phyloP scores from a whole-genome alignment of 2,329 filamentous ascomycete genomes.

The Monosporascus sp. region DNA sequence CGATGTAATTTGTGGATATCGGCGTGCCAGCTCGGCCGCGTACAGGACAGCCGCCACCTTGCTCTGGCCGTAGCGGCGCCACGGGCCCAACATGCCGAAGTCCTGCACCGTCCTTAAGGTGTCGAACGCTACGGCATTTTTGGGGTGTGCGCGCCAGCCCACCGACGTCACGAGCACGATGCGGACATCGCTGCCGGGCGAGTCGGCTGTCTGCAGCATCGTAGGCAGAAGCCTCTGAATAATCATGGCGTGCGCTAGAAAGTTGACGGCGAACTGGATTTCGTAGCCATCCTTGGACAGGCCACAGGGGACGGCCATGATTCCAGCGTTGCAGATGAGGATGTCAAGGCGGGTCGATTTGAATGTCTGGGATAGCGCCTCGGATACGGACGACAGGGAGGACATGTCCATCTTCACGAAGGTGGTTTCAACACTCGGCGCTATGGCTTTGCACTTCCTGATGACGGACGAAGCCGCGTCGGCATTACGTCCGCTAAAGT shows the following conservation, averaged over 20 bases:
- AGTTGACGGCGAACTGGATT: conserved; percentile 39
- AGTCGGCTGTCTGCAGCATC: conserved; percentile 16
- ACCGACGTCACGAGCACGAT: conserved; percentile 18
- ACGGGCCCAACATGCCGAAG: conserved; percentile 9
- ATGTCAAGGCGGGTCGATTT: conserved; percentile 34
- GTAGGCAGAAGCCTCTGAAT: conserved; percentile 26
- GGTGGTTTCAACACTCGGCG: conserved; percentile 10
- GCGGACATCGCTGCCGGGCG: conserved; percentile 18
- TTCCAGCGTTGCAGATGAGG: conserved; percentile 39
- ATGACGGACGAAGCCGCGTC: conserved; percentile 37
- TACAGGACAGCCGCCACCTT: conserved; percentile 25
- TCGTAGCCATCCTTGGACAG: conserved; percentile 39
- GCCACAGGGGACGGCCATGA: conserved; percentile 30
- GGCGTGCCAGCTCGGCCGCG: conserved; percentile 18
- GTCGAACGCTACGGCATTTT: conserved; percentile 18
- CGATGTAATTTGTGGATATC: conserved; percentile 17
- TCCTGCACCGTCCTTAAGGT: conserved; percentile 17
- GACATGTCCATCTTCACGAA: conserved; percentile 37
- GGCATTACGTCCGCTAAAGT: conserved; percentile 43
- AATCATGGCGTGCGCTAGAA: conserved; percentile 39
- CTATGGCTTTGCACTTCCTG: conserved; percentile 24
- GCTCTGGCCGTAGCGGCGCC: conserved; percentile 22
- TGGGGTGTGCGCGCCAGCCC: conserved; percentile 15
- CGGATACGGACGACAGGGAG: conserved; percentile 31
- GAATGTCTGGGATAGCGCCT: conserved; percentile 25